Base-by-base conservation (phyloP, 2,329 filamentous ascomycete genomes). In the Penicillium sp. region DNA sequence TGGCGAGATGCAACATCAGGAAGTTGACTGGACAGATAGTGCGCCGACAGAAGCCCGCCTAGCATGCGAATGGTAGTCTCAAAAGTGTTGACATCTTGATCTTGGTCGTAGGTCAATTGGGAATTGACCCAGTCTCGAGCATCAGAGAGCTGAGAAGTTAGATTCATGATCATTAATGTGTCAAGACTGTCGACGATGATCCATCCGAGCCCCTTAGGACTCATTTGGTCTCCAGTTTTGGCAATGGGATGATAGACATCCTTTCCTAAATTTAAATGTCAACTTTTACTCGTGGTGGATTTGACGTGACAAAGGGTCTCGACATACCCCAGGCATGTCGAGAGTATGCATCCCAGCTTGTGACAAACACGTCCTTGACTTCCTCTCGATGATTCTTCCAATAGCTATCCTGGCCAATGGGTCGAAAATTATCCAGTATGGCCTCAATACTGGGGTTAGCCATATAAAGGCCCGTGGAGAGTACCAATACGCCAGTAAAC, bases 1-100 rank as follows among this genome's bases (percentile, higher is more conserved):
- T 90, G 89, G 0, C 86, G 79, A 2, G 82, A 80, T 16, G 53
- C 56, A n/a, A 55, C 50, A 37, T 53, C 42, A 16, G 57, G 50
- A 25, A 62, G 53, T 46, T 47, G 30, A 38, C 36, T 58, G n/a
- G 60, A 60, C 12, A 62, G 22, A 37, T 60, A 62, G 37, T 62
- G 65, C 4, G 66, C 66, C 6, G 64, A 67, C 12, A 68, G 46
- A 4, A 68, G 61, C 0, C 66, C 65, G 19, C 65, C 66, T 7
- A 68, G 60, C 65, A 68, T 67, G 19, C 66, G 66, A 42, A 67
- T 68, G 6, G 65, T 68, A 5, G 63, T 67, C 52, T 68, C 61
- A 30, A 68, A 68, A 4, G 65, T 66, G 38, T 61, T 68, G n/a
- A 68, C 66, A 53, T 58, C 55, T 43, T 60, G 60, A 43, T 60